Percentiles rank a stretch among this genome's conserved stretches.
Evolutionary conservation across 352 stramenopile species (phyloP).

Genomic region (Phytophthora quininea): DNA sequence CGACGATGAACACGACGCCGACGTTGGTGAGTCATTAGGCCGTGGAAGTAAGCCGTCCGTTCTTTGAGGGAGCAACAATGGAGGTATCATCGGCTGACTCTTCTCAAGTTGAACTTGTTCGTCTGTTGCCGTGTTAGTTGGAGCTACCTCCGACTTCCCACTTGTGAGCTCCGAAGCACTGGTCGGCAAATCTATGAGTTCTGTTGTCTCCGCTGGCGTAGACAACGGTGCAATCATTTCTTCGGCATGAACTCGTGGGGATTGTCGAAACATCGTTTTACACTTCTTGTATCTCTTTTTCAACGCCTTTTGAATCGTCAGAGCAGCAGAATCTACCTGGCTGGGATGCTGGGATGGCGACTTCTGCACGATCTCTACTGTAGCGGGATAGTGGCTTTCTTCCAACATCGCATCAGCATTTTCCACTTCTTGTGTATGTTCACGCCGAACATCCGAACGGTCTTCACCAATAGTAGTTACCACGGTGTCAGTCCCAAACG

Average conservation of each 20-base stretch:
- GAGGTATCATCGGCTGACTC: slow-evolving; percentile 18
- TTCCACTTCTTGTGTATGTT: not conserved
- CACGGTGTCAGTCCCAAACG: too few species aligned
- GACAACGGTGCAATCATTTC: slow-evolving; percentile 12
- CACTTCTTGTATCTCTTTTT: slow-evolving; percentile 49
- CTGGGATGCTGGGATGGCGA: slow-evolving; percentile 2
- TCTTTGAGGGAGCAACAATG: slow-evolving; percentile 8
- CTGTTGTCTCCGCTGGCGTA: not conserved
- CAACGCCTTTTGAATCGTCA: slow-evolving; percentile 54
- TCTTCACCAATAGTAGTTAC: too few species aligned
- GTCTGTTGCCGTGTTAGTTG: not conserved
- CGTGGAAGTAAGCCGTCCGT: slow-evolving; percentile 1
- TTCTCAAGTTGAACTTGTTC: not conserved
- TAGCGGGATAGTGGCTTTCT: not conserved
- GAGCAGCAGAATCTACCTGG: slow-evolving; percentile 33
- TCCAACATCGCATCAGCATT: not conserved
- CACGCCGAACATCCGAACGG: too few species aligned
- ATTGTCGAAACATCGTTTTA: slow-evolving; percentile 51
- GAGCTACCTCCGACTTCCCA: not conserved
- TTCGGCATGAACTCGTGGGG: slow-evolving; percentile 47
- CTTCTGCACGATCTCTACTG: slow-evolving; percentile 15
- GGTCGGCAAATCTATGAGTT: not conserved
- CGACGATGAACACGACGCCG: slow-evolving; percentile 14
- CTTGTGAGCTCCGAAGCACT: not conserved
- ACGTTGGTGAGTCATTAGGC: slow-evolving; percentile 3